Percentiles rank a stretch among this genome's conserved stretches.
Conservation (phyloP, 768 basidiomycete genomes). For the Podaxis sp. region DNA sequence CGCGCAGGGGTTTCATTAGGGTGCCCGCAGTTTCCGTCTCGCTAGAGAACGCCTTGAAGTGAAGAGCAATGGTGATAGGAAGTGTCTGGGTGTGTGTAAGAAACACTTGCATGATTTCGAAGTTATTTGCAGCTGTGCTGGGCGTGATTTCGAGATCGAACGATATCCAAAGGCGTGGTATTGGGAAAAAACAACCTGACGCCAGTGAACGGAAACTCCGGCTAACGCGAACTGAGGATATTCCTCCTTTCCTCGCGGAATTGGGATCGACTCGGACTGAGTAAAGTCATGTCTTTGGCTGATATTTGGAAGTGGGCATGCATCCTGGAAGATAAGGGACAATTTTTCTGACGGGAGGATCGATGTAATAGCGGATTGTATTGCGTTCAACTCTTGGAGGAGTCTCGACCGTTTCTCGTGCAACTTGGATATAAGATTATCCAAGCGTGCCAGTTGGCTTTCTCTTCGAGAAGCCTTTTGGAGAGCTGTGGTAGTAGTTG, state of each 20-base stretch:
- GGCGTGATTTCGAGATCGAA: background rate
- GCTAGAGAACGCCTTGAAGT: background rate
- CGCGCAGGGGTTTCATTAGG: too few species aligned
- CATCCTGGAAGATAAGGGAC: background rate
- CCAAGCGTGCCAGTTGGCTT: background rate
- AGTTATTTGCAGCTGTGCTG: background rate
- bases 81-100: background rate
- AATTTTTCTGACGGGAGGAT: background rate
- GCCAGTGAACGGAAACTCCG: background rate
- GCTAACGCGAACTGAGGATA: background rate
- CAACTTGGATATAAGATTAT: background rate
- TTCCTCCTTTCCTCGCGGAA: background rate
- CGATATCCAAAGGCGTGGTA: background rate
- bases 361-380: background rate
- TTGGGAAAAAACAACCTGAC: background rate
- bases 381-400: background rate
- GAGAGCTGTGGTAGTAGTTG: background rate
- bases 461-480: background rate
- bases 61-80: background rate
- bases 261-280: background rate
- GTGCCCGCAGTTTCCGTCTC: too few species aligned
- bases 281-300: background rate
- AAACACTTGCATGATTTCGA: background rate
- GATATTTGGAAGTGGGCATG: background rate
- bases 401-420: background rate